A percentile compares a stretch with the other conserved stretches of the same genome.
Evolutionary conservation across 83 land plant species (phyloP).

Genomic region (Thuja plicata): DNA sequence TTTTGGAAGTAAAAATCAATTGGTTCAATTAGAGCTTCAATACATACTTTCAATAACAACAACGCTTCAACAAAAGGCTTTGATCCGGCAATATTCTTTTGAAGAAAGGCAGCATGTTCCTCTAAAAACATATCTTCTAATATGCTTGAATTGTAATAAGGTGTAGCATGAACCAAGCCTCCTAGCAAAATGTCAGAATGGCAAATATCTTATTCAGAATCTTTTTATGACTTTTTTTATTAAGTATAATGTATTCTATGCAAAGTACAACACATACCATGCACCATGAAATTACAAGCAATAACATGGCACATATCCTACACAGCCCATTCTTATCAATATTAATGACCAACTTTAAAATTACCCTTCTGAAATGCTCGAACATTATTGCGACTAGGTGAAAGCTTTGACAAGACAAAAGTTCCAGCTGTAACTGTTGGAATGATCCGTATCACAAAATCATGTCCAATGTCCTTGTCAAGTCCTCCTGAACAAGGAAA

Average conservation of each 20-base stretch:
- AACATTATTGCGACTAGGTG: slow-evolving; percentile 45
- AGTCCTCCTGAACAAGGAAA: slow-evolving; percentile 1
- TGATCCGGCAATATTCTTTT: slow-evolving; percentile 40
- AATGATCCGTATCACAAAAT: slow-evolving; percentile 47
- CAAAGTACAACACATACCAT: neutral
- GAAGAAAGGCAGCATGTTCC: slow-evolving; percentile 43
- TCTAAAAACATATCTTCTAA: slow-evolving; percentile 87
- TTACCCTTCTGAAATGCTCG: slow-evolving; percentile 45
- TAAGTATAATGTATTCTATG: neutral
- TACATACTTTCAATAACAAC: slow-evolving; percentile 68
- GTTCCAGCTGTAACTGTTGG: slow-evolving; percentile 41
- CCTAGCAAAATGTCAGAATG: slow-evolving; percentile 21
- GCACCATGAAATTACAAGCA: neutral
- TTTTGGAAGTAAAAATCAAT: neutral
- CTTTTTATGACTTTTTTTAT: neutral
- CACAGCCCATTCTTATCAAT: neutral
- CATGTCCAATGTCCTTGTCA: slow-evolving; percentile 5
- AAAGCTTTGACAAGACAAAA: slow-evolving; percentile 44
- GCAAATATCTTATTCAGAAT: neutral
- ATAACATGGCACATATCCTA: slow-evolving; percentile 8
- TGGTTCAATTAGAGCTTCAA: neutral
- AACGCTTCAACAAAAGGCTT: slow-evolving; percentile 67
- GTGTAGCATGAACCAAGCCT: slow-evolving; percentile 50
- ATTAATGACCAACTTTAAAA: neutral
- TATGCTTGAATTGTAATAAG: slow-evolving; percentile 77